Conservation (phyloP, 2,329 filamentous ascomycete genomes). For the Chaetomium sp. region DNA sequence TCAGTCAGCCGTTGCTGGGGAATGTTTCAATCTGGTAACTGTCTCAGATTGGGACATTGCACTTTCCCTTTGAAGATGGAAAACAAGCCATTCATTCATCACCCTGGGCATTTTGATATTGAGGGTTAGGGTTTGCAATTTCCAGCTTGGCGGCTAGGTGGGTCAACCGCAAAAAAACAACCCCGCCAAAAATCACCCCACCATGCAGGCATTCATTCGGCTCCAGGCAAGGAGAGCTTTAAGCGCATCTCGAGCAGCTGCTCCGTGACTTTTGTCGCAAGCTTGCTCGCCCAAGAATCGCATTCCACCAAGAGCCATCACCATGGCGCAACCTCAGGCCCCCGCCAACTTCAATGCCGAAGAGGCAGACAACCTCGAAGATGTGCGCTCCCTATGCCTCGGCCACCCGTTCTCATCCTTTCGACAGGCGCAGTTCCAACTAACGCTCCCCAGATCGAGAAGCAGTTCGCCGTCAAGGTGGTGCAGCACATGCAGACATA, state of each 20-base stretch:
- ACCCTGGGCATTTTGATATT: too few relatives aligned
- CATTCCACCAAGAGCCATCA: constrained; percentile 2
- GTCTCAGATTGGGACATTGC: too few relatives aligned
- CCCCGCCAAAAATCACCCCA: background rate
- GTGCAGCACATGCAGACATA: constrained; percentile 97
- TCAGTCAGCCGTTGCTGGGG: too few relatives aligned
- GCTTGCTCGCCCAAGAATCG: background rate
- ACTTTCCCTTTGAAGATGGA: too few relatives aligned
- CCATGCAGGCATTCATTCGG: background rate
- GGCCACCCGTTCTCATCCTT: background rate
- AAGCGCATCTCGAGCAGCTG: background rate
- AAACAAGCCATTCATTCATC: too few relatives aligned
- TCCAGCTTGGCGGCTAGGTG: too few relatives aligned
- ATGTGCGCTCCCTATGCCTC: constrained; percentile 37
- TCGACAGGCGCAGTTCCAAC: background rate
- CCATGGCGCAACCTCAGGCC: constrained; percentile 33
- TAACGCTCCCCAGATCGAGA: constrained; percentile 67
- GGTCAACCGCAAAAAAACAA: background rate
- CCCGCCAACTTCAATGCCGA: constrained; percentile 56
- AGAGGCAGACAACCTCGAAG: constrained; percentile 48
- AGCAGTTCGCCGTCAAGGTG: constrained; percentile 97
- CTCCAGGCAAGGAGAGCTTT: background rate
- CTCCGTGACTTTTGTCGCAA: background rate
- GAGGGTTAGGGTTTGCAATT: too few relatives aligned
- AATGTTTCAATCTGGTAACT: too few relatives aligned